Evolutionary conservation across 2,329 filamentous ascomycete species (phyloP), one percentile per base, ranked within the genome.

Genomic region (Daldinia eschscholtzii): DNA sequence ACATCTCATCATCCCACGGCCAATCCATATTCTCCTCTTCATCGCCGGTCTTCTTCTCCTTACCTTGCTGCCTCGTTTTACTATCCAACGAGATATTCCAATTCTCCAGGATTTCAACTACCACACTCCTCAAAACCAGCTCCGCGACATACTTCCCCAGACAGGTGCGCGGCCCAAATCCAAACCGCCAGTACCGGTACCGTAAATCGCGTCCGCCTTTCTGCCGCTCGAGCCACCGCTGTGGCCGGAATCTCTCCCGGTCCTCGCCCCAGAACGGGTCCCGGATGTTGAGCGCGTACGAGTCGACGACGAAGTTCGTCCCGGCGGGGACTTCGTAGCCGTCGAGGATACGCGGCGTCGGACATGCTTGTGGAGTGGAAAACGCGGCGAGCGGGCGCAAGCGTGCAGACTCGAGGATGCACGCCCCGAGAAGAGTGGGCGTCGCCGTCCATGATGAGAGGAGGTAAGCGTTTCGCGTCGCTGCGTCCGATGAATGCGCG

Each of bases 221-320:
- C 26, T 50, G 46, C 13, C 46, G 46, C 46, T 50, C 46, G 23
- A 50, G 53, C 48, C 80, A 79, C 15, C 79, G 69, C 2, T 71
- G 63, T 1, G 82, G 82, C 0, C 79, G 76, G 66, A 79, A 84
- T 4, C 18, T 48, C 4, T 72, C 52, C 18, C 70, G 66, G 68
- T 84, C 81, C 0, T 71, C 30, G 0, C 78, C 82, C 83, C 83
- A 85, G 50, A 74, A 78, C 4, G 71, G 63, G 57, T 82, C 77
- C 5, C 72, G 71, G 5, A 81, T 75, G 58, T 85, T 84, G n/a
- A 85, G 71, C 2, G 81, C 79, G 69, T 82, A 76, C 0, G 82
- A 68, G 64, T 85, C 83, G 0, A 85, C 79, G 2, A 85, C 72
- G 56, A 83, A 80, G 58, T 80, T 80, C 1, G 82, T 79, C 12